Conservation (phyloP, 805 yeast genomes). For the Metschnikowia kofuensis region DNA sequence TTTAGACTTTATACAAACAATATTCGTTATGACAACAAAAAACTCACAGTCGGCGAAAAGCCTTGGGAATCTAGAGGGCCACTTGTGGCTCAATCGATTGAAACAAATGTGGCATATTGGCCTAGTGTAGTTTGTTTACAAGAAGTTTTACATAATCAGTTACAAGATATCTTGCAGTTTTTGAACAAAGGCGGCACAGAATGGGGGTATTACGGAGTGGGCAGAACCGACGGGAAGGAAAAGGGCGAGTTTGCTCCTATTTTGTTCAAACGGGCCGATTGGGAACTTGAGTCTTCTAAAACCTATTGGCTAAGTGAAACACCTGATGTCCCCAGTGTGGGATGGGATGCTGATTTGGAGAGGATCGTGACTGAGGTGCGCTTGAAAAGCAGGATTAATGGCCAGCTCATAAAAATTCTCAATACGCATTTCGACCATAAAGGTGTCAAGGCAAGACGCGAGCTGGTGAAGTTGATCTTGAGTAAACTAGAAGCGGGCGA, state of each 20-base stretch:
- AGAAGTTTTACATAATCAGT: constrained; percentile 37
- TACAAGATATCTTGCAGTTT: constrained; percentile 27
- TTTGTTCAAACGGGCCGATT: constrained; percentile 29
- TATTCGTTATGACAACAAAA: constrained; percentile 42
- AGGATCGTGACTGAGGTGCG: constrained; percentile 40
- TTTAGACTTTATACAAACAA: constrained; percentile 39
- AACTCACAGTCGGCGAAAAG: constrained; percentile 36
- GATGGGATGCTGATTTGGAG: constrained; percentile 45
- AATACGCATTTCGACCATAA: constrained; percentile 44
- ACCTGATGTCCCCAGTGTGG: constrained; percentile 35
- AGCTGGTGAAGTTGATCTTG: constrained; percentile 34
- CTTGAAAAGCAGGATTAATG: constrained; percentile 24
- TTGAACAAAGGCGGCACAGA: constrained; percentile 24
- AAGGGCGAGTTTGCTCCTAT: constrained; percentile 30
- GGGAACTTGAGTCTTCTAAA: constrained; percentile 27
- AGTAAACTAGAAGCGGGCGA: constrained; percentile 37
- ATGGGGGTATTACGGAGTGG: constrained; percentile 32
- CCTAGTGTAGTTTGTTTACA: constrained; percentile 40
- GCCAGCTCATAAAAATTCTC: constrained; percentile 29
- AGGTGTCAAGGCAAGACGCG: constrained; percentile 35
- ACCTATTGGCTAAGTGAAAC: constrained; percentile 44
- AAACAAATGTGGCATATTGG: constrained; percentile 30
- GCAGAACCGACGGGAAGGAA: constrained; percentile 15
- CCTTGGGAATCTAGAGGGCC: constrained; percentile 44
- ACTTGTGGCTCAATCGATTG: constrained; percentile 39